These are phyloP conservation scores for Evernia prunastri DNA, from an alignment of 495 filamentous ascomycete species.

Conservation along the genomic window DNA sequence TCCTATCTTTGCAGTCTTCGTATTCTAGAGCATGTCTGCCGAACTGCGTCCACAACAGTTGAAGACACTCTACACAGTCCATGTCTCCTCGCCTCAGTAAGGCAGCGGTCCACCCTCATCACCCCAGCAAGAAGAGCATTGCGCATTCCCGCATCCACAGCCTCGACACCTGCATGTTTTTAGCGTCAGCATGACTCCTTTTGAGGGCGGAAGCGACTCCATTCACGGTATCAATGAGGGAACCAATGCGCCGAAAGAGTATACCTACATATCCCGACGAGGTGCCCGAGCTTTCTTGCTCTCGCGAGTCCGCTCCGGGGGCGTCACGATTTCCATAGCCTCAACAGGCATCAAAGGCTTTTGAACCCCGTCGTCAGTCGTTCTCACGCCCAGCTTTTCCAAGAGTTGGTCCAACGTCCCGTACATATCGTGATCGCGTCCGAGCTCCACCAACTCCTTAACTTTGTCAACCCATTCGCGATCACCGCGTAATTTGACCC, in stretches of 20 bases:
- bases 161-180: not conserved
- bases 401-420: conserved; percentile 1
- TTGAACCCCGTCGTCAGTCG: not conserved
- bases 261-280: not conserved
- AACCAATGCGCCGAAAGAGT: not conserved
- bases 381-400: not conserved
- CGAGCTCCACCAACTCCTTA: conserved; percentile 3
- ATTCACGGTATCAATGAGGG: not conserved
- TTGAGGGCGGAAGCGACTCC: no score
- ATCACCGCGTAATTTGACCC: not conserved
- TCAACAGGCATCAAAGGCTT: not conserved
- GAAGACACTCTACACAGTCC: not conserved
- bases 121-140: conserved; percentile 2
- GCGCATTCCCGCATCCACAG: not conserved
- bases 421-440: conserved; percentile 1
- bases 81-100: not conserved
- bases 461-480: conserved; percentile 8
- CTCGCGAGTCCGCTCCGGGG: not conserved
- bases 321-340: not conserved
- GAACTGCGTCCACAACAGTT: not conserved
- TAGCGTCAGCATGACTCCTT: not conserved
- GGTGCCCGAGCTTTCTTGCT: not conserved
- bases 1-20: not conserved
- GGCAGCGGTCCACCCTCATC: not conserved
- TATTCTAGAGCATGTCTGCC: not conserved